Conservation (phyloP, 768 basidiomycete species). For the Phylloporus sp. region DNA sequence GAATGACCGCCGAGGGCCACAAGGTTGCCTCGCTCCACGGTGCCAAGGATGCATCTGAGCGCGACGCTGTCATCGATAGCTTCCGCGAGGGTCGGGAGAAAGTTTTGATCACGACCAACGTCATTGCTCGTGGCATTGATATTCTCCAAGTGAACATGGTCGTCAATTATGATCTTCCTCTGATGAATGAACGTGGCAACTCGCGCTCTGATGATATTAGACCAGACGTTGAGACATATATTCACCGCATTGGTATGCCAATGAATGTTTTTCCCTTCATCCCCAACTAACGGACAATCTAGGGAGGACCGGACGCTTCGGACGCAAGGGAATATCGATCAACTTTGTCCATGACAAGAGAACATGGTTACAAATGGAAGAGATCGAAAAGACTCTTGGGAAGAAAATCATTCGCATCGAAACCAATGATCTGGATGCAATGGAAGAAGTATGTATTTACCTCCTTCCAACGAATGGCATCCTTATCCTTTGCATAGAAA, state of each 20-base stretch:
- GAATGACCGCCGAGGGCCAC: constrained; percentile 92
- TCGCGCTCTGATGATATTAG: constrained; percentile 44
- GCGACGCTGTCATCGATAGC: constrained; percentile 88
- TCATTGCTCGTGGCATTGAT: constrained; percentile 97
- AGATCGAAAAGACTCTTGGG: constrained; percentile 76
- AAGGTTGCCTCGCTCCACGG: constrained; percentile 96
- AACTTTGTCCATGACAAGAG: constrained; percentile 92
- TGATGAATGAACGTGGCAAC: constrained; percentile 67
- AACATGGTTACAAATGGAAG: constrained; percentile 87
- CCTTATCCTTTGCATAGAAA: constrained; percentile 42
- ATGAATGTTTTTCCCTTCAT: neutral
- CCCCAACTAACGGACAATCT: constrained; percentile 1
- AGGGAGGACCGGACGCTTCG: constrained; percentile 98
- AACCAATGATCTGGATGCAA: constrained; percentile 86
- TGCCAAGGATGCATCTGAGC: constrained; percentile 84
- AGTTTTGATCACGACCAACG: constrained; percentile 97
- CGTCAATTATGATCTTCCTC: constrained; percentile 96
- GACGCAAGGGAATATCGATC: constrained; percentile 93
- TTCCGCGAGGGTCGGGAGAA: constrained; percentile 97
- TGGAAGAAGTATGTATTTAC: constrained; percentile 71
- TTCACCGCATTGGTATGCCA: constrained; percentile 88
- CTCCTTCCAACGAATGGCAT: neutral
- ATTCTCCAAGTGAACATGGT: constrained; percentile 99
- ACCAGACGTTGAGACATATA: constrained; percentile 95
- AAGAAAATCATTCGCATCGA: constrained; percentile 81